Conservation (phyloP, 257 asterid genomes). For the Schizonepeta tenuifolia region DNA sequence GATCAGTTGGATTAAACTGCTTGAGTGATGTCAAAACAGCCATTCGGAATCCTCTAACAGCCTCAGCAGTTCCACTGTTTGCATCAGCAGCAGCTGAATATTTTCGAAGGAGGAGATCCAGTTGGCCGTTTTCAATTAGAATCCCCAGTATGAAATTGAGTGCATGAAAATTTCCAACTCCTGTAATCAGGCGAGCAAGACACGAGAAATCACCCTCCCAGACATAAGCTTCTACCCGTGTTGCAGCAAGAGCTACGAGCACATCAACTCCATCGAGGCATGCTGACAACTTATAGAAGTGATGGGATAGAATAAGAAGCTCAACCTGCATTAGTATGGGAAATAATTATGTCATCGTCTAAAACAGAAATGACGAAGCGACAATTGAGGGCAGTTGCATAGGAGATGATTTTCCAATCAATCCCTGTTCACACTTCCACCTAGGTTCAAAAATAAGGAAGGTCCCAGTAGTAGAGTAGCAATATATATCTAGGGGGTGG, state of each 20-base stretch:
- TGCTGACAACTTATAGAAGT: constrained; percentile 93
- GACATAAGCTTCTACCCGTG: constrained; percentile 94
- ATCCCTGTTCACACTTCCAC: constrained; percentile 19
- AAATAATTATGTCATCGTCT: constrained; percentile 1
- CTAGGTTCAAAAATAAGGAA: constrained; percentile 3
- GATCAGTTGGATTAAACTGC: constrained; percentile 89
- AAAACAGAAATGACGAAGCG: constrained; percentile 6
- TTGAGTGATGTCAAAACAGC: constrained; percentile 93
- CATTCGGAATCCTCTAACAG: constrained; percentile 94
- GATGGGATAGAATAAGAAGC: constrained; percentile 96
- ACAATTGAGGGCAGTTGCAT: constrained; percentile 14
- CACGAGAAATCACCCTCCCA: constrained; percentile 96
- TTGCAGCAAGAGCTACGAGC: constrained; percentile 98
- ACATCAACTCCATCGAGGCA: constrained; percentile 99
- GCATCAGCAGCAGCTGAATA: constrained; percentile 90
- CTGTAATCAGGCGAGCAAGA: constrained; percentile 95
- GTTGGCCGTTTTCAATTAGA: constrained; percentile 90
- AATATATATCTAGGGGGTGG: background rate
- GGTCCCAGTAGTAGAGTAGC: constrained; percentile 9
- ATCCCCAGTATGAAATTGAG: constrained; percentile 93
- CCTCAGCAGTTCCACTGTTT: constrained; percentile 77
- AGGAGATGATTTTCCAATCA: background rate
- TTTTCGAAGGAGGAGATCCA: constrained; percentile 95
- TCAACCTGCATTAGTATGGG: constrained; percentile 71
- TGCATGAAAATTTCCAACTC: constrained; percentile 95